Base-by-base conservation (phyloP, 306 rosid species). In the Vigna radiata region DNA sequence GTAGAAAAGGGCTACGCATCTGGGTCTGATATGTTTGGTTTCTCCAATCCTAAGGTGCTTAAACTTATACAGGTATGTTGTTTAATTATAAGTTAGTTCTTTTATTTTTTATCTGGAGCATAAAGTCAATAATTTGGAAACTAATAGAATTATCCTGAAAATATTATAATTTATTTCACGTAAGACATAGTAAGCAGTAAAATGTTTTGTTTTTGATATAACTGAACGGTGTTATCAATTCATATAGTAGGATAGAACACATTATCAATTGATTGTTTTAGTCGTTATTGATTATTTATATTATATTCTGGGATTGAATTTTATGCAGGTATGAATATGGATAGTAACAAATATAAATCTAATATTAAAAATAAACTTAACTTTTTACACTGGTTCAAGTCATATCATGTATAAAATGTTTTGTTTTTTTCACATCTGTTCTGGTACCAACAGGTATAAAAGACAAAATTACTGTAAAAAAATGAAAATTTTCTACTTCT, bases 1-100 rank as follows among this genome's bases (percentile, higher is more conserved):
- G 56, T 61, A 33, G 96, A 82, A 79, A 78, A 70, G 71, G 80
- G 79, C 63, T 85, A 76, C 62, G 86, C 85, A 77, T 87, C 98
- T 44, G 98, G 98, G 44, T 85, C 98, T 72, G 86, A 90, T 63
- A 95, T 95, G 98, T 95, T 95, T 72, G 98, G 98, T 44, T 92
- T 95, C 90, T 90, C 93, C 74, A 86, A 80, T 82, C 89, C 96
- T 43, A 85, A 88, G 82, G 96, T 95, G 62, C 83, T 83, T 81
- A 92, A 92, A 86, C 96, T 90, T 66, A 86, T 95, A 68, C 78
- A 83, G 97, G 98, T 94, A 78, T 63, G 76, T 29, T 80, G 23
- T 77, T 76, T 82, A 11, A 63, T 62, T 21, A 6, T 36, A 36
- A 58, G 66, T 68, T 48, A 23, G 13, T 64, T 78, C 8, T 31